phyloP scores from a whole-genome alignment of 495 filamentous ascomycete genomes.

The Hypoxylon lienhwacheense region DNA sequence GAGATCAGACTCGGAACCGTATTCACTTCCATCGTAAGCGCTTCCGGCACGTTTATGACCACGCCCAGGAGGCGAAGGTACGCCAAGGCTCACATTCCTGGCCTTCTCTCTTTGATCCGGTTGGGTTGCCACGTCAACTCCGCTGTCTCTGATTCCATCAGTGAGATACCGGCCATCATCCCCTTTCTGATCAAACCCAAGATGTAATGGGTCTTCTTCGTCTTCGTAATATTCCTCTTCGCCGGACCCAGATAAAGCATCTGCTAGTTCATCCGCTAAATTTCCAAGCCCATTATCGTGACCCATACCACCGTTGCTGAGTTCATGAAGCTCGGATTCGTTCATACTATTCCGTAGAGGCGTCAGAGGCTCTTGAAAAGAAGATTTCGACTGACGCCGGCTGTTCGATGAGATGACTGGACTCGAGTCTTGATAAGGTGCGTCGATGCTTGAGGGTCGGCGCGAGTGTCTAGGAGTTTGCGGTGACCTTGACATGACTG shows the following conservation, averaged over 20 bases:
- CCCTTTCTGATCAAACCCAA: slow-evolving; percentile 29
- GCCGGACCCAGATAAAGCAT: slow-evolving; percentile 56
- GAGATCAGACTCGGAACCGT: slow-evolving; percentile 72
- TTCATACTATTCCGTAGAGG: slow-evolving; percentile 58
- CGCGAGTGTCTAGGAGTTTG: slow-evolving; percentile 67
- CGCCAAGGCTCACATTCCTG: slow-evolving; percentile 39
- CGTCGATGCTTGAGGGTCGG: slow-evolving; percentile 63
- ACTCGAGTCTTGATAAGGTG: slow-evolving; percentile 50
- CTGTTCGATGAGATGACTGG: slow-evolving; percentile 43
- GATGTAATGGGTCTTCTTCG: slow-evolving; percentile 41
- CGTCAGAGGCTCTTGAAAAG: slow-evolving; percentile 63
- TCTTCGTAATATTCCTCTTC: slow-evolving; percentile 66
- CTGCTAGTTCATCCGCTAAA: slow-evolving; percentile 77
- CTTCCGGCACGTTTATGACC: slow-evolving; percentile 52
- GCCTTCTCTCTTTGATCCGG: slow-evolving; percentile 29
- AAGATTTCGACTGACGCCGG: slow-evolving; percentile 59
- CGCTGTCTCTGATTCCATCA: slow-evolving; percentile 45
- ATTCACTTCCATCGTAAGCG: slow-evolving; percentile 64
- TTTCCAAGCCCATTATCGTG: slow-evolving; percentile 70
- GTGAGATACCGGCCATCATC: slow-evolving; percentile 13
- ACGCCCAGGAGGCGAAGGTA: slow-evolving; percentile 45
- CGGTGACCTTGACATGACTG: slow-evolving; percentile 61
- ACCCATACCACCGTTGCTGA: slow-evolving; percentile 46
- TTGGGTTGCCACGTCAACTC: slow-evolving; percentile 51
- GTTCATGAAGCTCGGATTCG: slow-evolving; percentile 51